Percentiles rank a stretch among this genome's conserved stretches.
These are phyloP conservation scores for Ophiobolus disseminans DNA, from an alignment of 2,329 filamentous ascomycete species.

Conservation along the genomic window DNA sequence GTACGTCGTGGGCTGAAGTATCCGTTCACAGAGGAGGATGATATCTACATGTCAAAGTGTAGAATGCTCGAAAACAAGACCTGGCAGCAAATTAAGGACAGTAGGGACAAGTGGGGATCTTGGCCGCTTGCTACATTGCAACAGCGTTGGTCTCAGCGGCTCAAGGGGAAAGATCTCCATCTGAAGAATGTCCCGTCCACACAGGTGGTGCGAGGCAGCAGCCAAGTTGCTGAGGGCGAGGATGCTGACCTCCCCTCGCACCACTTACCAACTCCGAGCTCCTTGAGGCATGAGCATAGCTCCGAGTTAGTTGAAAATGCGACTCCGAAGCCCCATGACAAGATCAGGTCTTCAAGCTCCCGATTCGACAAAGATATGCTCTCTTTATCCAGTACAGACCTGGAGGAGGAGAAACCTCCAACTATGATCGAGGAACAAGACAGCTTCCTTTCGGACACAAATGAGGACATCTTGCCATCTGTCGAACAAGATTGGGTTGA, in stretches of 20 bases:
- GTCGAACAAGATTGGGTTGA: slow-evolving; percentile 28
- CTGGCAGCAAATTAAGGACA: slow-evolving; percentile 31
- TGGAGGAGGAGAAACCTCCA: slow-evolving; percentile 9
- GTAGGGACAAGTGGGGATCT: slow-evolving; percentile 26
- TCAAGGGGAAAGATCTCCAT: slow-evolving; percentile 20
- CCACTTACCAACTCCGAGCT: slow-evolving; percentile 41
- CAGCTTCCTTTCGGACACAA: slow-evolving; percentile 2
- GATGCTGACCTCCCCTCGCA: slow-evolving; percentile 5
- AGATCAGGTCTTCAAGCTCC: slow-evolving; percentile 19
- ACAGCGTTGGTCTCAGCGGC: slow-evolving; percentile 18
- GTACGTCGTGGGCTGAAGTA: slow-evolving; percentile 10
- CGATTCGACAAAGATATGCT: slow-evolving; percentile 39
- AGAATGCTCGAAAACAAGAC: slow-evolving; percentile 32
- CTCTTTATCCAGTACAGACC: slow-evolving; percentile 28
- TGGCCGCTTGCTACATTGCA: slow-evolving; percentile 24
- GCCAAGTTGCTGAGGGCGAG: background rate
- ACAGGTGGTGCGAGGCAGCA: background rate
- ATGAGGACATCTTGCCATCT: slow-evolving; percentile 32
- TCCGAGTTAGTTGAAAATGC: background rate
- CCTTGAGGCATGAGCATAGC: slow-evolving; percentile 24
- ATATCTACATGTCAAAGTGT: slow-evolving; percentile 45
- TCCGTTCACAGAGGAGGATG: slow-evolving; percentile 43
- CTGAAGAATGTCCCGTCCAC: background rate
- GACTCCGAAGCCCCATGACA: background rate
- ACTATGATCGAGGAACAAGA: slow-evolving; percentile 6